Evolutionary conservation across 805 yeast species (phyloP), one percentile per base, ranked within the genome.

Genomic region (Candida succiphila): DNA sequence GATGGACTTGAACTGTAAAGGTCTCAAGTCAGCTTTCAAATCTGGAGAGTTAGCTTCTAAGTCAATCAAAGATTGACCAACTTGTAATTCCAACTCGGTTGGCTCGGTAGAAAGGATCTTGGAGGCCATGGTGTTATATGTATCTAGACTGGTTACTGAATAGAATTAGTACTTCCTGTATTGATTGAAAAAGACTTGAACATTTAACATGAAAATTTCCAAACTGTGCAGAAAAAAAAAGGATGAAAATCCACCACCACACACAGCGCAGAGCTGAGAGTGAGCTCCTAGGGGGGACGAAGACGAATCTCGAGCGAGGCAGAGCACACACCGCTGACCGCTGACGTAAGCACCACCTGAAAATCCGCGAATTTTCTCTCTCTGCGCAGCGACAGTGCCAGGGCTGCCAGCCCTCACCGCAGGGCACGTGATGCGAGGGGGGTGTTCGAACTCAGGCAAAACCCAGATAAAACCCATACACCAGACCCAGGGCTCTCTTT

Each of bases 81-180:
- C 94, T 76, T 89, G 94, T 71, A 92, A 84, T 78, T 92, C 98
- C 71, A 92, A 87, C 75, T 92, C 97, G 65, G 92, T 67, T 75
- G 98, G 97, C 62, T 84, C 84, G 65, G 81, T 78, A 63, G 87
- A 78, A 70, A 89, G 80, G 71, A 92, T 78, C 78, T 92, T 92
- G 69, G 84, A 22, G 12, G 32, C 19, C 32, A 30, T 30, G 8
- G 14, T 29, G 10, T 7, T 4, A 21, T 14, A n/a, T 20, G 4
- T n/a, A 3, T 27, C 13, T 13, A 12, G 4, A 18, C 23, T 27
- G 18, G 22, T 13, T 4, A 18, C n/a, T 4, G 19, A 12, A 10
- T 4, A 25, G 16, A 27, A 16, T 14, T 4, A 3, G n/a, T n/a
- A n/a, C n/a, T n/a, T n/a, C n/a, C n/a, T n/a, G n/a, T n/a, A n/a